Evolutionary conservation across 306 rosid species (phyloP), one percentile per base, ranked within the genome.

Genomic region (Cicer pinnatifidum): DNA sequence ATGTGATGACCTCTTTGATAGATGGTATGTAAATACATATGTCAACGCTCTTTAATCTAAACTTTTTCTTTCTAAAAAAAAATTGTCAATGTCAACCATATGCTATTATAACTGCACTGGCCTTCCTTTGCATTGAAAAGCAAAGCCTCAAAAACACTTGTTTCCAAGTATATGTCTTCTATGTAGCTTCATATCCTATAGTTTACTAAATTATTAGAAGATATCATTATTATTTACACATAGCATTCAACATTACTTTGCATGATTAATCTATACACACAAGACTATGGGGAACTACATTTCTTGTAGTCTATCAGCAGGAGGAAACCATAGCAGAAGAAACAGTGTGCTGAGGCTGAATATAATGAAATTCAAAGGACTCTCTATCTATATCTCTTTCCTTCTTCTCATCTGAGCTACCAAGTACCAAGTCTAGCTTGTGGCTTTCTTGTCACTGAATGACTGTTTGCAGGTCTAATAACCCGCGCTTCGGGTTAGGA

Each of bases 311-410:
- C 73, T 92, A 1, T 75, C 92, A 48, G 44, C 65, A 8, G 68
- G 78, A 7, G 88, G 70, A 58, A 77, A 81, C 95, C 8, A 92
- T 92, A 76, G 86, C 80, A 44, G 98, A 92, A 76, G 92, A 92
- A 65, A 83, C 84, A 0, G 50, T 83, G 13, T 75, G 53, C 61
- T 78, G 80, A 8, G 57, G 37, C 37, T 54, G 60, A 54, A 0
- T 2, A 2, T 3, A 23, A 23, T 23, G 3, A 23, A 23, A 23
- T 23, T 23, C 33, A 23, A 23, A 23, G 33, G 33, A 3, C 33
- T 23, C 28, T 20, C 33, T 23, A 23, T 23, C 33, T 23, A 23
- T 23, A 23, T 23, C 33, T 23, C 7, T 17, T 54, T 17, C 60
- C 19, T 53, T 19, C 60, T 54, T 54, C 60, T 53, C 33, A 53